phyloP scores from a whole-genome alignment of 2,329 filamentous ascomycete species.

The Fusarium incarnatum region DNA sequence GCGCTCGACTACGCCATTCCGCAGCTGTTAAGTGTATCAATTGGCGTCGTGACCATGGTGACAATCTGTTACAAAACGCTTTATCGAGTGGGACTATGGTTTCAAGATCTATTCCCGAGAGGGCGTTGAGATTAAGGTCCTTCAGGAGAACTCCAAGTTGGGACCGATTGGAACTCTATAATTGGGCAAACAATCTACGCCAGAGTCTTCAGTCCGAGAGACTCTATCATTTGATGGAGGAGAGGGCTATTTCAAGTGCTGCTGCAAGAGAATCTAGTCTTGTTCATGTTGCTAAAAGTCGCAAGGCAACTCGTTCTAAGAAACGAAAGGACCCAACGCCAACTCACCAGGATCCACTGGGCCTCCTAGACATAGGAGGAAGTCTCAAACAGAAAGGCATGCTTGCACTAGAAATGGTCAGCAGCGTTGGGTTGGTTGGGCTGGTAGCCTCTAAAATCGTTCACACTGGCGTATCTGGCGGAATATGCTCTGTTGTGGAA shows the following conservation, averaged over 20 bases:
- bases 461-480: slow-evolving; percentile 43
- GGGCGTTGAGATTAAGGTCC: slow-evolving; percentile 32
- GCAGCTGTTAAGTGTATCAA: slow-evolving; percentile 84
- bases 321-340: slow-evolving; percentile 19
- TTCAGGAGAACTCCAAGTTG: slow-evolving; percentile 41
- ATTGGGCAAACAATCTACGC: slow-evolving; percentile 54
- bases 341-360: slow-evolving; percentile 78
- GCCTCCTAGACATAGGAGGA: slow-evolving; percentile 76
- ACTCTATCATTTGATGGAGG: slow-evolving; percentile 39
- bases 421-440: slow-evolving; percentile 79
- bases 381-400: slow-evolving; percentile 73
- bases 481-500: slow-evolving; percentile 34
- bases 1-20: slow-evolving; percentile 83
- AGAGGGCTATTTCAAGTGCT: slow-evolving; percentile 25
- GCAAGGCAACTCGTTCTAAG: slow-evolving; percentile 5
- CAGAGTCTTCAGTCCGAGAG: slow-evolving; percentile 52
- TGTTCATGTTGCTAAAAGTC: slow-evolving; percentile 21
- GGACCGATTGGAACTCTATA: slow-evolving; percentile 51
- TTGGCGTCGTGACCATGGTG: slow-evolving; percentile 66
- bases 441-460: slow-evolving; percentile 74
- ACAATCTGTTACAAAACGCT: slow-evolving; percentile 33
- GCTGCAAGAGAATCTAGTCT: slow-evolving; percentile 35
- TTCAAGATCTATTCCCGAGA: slow-evolving; percentile 31
- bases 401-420: slow-evolving; percentile 77
- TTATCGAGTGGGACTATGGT: slow-evolving; percentile 31